Evolutionary conservation across 441 rosid species (phyloP).

Genomic region (Adansonia rubrostipa): DNA sequence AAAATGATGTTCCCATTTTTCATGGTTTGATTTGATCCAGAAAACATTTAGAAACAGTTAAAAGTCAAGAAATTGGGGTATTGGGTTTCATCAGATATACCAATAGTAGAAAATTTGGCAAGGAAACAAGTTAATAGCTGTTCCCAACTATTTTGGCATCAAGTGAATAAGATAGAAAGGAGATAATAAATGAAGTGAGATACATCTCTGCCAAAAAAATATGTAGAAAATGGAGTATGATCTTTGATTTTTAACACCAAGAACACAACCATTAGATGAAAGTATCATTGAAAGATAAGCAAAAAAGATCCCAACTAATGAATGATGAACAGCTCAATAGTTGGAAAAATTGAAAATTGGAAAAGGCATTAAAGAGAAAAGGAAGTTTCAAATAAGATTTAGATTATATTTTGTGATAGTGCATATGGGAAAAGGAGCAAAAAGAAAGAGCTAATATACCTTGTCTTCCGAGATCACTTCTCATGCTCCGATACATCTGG

Average conservation of each 20-base stretch:
- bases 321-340: constrained; percentile 10
- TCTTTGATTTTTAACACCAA: constrained; percentile 27
- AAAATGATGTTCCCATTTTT: neutral
- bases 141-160: constrained; percentile 42
- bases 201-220: constrained; percentile 26
- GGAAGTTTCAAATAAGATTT: too few species aligned
- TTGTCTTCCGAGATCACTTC: constrained; percentile 54
- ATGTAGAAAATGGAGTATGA: constrained; percentile 25
- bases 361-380: neutral
- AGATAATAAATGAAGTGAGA: constrained; percentile 50
- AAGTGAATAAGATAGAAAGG: constrained; percentile 8
- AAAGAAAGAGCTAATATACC: constrained; percentile 29
- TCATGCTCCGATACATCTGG: constrained; percentile 87
- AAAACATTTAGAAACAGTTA: constrained; percentile 19
- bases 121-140: constrained; percentile 29
- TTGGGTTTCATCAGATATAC: constrained; percentile 43
- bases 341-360: neutral
- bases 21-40: constrained; percentile 10
- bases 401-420: neutral
- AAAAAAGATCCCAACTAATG: constrained; percentile 9
- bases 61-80: neutral
- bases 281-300: constrained; percentile 32
- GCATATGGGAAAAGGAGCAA: neutral
- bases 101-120: constrained; percentile 45
- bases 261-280: constrained; percentile 45